phyloP scores from a whole-genome alignment of 2,329 filamentous ascomycete species.

The Xylariales sp. region DNA sequence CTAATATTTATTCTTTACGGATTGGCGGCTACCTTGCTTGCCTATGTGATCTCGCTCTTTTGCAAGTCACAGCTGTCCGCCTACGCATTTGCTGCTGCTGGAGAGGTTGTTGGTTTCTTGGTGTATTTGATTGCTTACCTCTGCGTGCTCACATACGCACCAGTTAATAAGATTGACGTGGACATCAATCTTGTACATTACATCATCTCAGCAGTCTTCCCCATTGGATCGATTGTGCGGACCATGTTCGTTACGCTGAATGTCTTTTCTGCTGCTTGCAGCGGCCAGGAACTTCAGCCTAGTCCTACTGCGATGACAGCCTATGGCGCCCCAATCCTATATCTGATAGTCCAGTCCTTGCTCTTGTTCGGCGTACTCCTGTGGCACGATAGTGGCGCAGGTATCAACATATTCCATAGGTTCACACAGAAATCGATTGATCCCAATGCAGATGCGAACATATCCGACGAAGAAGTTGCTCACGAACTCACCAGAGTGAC shows the following conservation, averaged over 20 bases:
- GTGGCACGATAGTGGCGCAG: conserved; percentile 74
- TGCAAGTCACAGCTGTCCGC: conserved; percentile 74
- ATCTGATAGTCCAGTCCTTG: conserved; percentile 70
- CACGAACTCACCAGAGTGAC: conserved; percentile 62
- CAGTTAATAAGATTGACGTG: conserved; percentile 63
- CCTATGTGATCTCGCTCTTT: conserved; percentile 79
- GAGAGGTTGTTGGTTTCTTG: conserved; percentile 69
- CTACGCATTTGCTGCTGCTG: conserved; percentile 77
- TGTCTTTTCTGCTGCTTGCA: conserved; percentile 76
- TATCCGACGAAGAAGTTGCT: conserved; percentile 55
- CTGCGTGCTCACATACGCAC: conserved; percentile 69
- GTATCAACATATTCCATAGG: conserved; percentile 41
- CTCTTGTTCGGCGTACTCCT: conserved; percentile 69
- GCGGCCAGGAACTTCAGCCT: conserved; percentile 54
- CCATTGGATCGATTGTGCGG: conserved; percentile 70
- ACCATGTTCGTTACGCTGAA: conserved; percentile 76
- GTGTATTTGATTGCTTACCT: conserved; percentile 70
- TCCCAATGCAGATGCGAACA: conserved; percentile 21
- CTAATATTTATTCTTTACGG: conserved; percentile 78
- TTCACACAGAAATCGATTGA: conserved; percentile 22
- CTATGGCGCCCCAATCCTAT: conserved; percentile 82
- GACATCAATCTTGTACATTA: conserved; percentile 70
- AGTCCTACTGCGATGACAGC: conserved; percentile 68
- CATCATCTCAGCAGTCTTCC: conserved; percentile 67
- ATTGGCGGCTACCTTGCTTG: conserved; percentile 68